Conservation (phyloP, 2,329 filamentous ascomycete genomes). For the Fusarium sp. region DNA sequence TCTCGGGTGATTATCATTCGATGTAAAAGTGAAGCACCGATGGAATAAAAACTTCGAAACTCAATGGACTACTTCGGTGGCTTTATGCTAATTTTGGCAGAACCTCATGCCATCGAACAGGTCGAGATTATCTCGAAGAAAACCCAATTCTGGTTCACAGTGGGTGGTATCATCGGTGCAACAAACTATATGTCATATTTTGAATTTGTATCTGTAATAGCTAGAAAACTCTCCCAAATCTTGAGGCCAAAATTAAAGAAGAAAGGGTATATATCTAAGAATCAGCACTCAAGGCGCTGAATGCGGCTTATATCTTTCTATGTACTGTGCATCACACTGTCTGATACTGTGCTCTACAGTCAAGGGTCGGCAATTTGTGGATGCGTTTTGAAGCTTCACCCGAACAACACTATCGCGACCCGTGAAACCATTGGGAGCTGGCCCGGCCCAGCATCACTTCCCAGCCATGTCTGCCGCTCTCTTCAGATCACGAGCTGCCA, state of each 20-base stretch:
- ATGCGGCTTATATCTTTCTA: background rate
- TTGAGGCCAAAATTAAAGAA: background rate
- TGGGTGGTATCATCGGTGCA: background rate
- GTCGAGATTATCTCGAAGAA: background rate
- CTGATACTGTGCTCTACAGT: conserved; percentile 38
- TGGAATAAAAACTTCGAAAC: background rate
- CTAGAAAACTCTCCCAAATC: background rate
- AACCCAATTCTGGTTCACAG: background rate
- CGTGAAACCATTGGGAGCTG: conserved; percentile 49
- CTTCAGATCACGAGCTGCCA: conserved; percentile 42
- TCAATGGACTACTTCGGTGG: background rate
- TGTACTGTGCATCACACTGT: conserved; percentile 39
- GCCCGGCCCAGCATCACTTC: conserved; percentile 44
- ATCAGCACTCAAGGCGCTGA: background rate
- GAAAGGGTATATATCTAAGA: background rate
- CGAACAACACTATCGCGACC: conserved; percentile 40
- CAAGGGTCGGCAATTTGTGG: conserved; percentile 44
- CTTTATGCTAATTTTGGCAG: background rate
- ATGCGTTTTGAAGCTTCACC: conserved; percentile 44
- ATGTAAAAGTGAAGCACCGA: background rate
- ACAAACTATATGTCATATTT: background rate
- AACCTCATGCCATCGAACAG: background rate
- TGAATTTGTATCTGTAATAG: background rate
- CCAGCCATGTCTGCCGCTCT: conserved; percentile 46
- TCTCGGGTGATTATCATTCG: background rate